Conservation (phyloP, 2,329 filamentous ascomycete genomes). For the Aspergillus sp. region DNA sequence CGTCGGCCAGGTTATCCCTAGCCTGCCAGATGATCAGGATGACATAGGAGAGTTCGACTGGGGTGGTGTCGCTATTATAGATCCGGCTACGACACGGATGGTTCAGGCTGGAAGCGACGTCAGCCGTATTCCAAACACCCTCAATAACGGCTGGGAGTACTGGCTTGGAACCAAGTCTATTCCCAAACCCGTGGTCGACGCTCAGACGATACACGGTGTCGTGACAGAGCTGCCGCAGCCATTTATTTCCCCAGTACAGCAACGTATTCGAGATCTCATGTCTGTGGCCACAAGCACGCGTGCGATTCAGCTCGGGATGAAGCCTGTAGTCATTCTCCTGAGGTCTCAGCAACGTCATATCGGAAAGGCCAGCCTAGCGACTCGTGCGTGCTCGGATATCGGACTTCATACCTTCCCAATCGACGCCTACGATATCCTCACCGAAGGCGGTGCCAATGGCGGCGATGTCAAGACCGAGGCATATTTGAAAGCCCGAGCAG, state of each 20-base stretch:
- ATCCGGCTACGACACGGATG: conserved; percentile 83
- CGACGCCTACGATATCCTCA: conserved; percentile 89
- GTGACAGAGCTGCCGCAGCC: conserved; percentile 36
- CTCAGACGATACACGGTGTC: conserved; percentile 36
- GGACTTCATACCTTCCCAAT: conserved; percentile 87
- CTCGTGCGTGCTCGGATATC: conserved; percentile 78
- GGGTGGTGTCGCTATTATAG: conserved; percentile 83
- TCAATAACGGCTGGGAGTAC: conserved; percentile 80
- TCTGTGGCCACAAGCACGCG: conserved; percentile 84
- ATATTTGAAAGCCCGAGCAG: conserved; percentile 81
- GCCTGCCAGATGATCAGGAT: conserved; percentile 51
- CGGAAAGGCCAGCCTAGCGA: conserved; percentile 80
- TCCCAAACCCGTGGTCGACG: conserved; percentile 47
- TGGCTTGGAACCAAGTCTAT: conserved; percentile 76
- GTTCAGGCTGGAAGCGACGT: conserved; percentile 87
- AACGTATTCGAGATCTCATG: conserved; percentile 78
- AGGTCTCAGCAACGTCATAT: conserved; percentile 92
- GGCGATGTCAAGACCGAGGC: conserved; percentile 94
- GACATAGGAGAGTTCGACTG: conserved; percentile 69
- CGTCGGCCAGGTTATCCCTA: conserved; percentile 68
- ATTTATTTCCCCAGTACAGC: conserved; percentile 61
- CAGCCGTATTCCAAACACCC: conserved; percentile 73
- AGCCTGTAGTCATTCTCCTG: conserved; percentile 82
- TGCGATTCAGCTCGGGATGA: conserved; percentile 82
- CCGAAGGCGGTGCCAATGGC: conserved; percentile 82